Base-by-base conservation (phyloP, 306 rosid species). In the Cucumis melo region DNA sequence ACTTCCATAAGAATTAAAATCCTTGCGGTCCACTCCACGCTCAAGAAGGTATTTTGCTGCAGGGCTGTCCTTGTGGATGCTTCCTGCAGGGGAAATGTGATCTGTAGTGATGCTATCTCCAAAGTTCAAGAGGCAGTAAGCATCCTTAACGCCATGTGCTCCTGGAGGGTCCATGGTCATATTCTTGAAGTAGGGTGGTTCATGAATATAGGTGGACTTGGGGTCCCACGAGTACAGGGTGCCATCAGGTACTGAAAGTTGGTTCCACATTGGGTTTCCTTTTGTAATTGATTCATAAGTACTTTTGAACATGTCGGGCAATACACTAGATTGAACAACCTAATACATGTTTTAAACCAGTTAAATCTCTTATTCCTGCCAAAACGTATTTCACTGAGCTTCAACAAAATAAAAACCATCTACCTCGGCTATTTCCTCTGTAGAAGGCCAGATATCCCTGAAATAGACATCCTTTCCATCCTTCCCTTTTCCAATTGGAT, bases 31-130 rank as follows among this genome's bases (percentile, higher is more conserved):
- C 74, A 91, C 96, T 54, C 97, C 96, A 23, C 83, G 92, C 59
- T 90, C 92, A 46, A 91, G 81, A 53, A 94, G 96, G 86, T 78
- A 91, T 61, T 89, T 89, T 19, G 98, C 98, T 17, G 96, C 97
- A 81, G 95, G 96, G 79, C 97, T 94, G 64, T 94, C 97, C 85
- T 89, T 94, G 81, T 91, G 86, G 81, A 94, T 90, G 87, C 87
- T 91, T 83, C 98, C 98, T 10, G 98, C 94, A 39, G 97, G 97
- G 73, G 97, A 94, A 85, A 94, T 94, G 82, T 91, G 98, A 81
- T 94, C 97, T 17, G 98, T 94, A 44, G 97, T 91, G 54, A 91
- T 91, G 83, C 97, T 91, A 86, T 93, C 98, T 74, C 98, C 97
- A 74, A 90, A 91, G 70, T 87, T 91, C 80, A 93, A 78, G 67